Evolutionary conservation across 2,329 filamentous ascomycete genomes (phyloP), one percentile per base, ranked within the genome.

Genomic region (Pseudogymnoascus sp.): DNA sequence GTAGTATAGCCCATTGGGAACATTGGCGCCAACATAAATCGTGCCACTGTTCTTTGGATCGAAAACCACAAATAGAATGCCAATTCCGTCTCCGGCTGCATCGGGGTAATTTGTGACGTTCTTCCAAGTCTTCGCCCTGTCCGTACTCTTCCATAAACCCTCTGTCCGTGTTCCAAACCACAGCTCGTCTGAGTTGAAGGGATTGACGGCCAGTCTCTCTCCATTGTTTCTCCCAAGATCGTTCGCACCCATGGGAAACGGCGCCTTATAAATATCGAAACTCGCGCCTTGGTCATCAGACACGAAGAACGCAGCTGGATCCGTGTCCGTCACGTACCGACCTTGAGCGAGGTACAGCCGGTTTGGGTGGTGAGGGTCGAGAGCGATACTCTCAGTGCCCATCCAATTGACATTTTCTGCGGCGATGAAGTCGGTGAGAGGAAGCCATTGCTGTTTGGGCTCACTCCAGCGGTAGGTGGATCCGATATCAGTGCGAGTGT

Each of bases 161-260:
- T 62, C 63, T 2, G 64, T 66, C 4, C 64, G 63, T 5, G 64
- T 66, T 5, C 64, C 64, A 21, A 66, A 62, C 42, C 63, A 66
- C 5, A 66, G 43, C 61, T 66, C 64, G 14, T 66, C 63, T 9
- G 63, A 31, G 34, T 64, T 64, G 36, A 66, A 66, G 5, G 64
- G 64, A 25, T 66, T 66, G 21, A 66, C 64, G 5, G 64, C 64
- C 16, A 66, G 34, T 40, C 64, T 43, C 14, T 66, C 64, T 25
- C 64, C 64, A 18, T 66, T 66, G 34, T 66, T 66, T 14, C 64
- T 61, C 14, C 64, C 64, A 28, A 66, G 61, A 5, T 64, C 63
- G 21, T 66, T 66, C 5, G 60, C 60, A n/a, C 64, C 64, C 64
- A 66, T 66, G 6, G 63, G 64, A 25, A 66, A 66, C 9, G 64